Percentiles rank a stretch among this genome's conserved stretches.
These are phyloP conservation scores for Cutaneotrichosporon sp. DNA, from an alignment of 1,284 basidiomycete species.

Conservation along the genomic window DNA sequence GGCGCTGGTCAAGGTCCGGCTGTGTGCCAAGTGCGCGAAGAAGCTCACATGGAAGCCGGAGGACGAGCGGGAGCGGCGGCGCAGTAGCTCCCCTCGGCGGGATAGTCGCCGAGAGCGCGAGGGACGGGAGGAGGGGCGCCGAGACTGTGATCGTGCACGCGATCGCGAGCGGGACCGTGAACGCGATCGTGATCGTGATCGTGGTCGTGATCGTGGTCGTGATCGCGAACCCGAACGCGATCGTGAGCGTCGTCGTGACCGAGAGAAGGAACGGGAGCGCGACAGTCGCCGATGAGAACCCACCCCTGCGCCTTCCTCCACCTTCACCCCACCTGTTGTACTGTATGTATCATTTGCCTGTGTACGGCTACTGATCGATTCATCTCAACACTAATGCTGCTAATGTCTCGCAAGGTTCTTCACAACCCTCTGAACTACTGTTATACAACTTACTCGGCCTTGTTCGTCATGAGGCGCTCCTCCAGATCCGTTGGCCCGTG, in stretches of 20 bases:
- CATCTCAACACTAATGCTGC: not conserved
- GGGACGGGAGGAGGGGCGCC: not conserved
- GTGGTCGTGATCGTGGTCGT: not conserved
- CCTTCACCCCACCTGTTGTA: too few species aligned
- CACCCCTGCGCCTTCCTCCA: not conserved
- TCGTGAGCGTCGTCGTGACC: not conserved
- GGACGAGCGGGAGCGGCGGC: not conserved
- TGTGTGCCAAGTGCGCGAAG: conserved; percentile 72
- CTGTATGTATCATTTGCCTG: not conserved
- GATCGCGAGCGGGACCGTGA: not conserved
- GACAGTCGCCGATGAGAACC: not conserved
- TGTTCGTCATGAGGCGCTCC: conserved; percentile 8
- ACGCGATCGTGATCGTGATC: not conserved
- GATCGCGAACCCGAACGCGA: not conserved
- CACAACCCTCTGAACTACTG: not conserved
- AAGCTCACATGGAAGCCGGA: conserved; percentile 81
- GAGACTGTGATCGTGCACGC: not conserved
- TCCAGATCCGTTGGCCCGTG: conserved; percentile 51
- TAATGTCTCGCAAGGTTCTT: not conserved
- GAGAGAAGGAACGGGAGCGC: not conserved
- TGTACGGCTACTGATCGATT: not conserved
- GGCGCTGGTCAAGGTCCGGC: conserved; percentile 82
- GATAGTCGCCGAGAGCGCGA: not conserved
- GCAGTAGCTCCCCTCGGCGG: not conserved
- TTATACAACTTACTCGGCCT: not conserved